Percentiles rank a stretch among this genome's conserved stretches.
Conservation (phyloP, 306 rosid species). For the Ziziphus jujuba region DNA sequence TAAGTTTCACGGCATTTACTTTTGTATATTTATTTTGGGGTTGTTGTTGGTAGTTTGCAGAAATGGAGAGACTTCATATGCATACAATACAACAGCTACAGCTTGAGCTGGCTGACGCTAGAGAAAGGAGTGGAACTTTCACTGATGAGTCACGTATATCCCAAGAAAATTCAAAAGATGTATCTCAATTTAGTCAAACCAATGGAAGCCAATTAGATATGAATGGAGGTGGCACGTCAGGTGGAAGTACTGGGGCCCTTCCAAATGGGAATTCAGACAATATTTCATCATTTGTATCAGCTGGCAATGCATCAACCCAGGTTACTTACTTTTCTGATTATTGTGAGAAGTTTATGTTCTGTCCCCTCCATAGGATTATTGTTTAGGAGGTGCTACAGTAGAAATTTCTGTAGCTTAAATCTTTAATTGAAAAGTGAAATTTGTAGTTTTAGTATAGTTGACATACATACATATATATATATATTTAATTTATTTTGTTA, state of each 20-base stretch:
- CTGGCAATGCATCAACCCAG: slow-evolving; percentile 64
- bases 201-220: slow-evolving; percentile 64
- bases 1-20: slow-evolving; percentile 8
- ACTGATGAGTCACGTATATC: slow-evolving; percentile 62
- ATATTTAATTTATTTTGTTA: slow-evolving; percentile 21
- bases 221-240: slow-evolving; percentile 55
- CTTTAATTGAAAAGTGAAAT: not conserved
- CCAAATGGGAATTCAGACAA: slow-evolving; percentile 70
- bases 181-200: slow-evolving; percentile 63
- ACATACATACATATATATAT: too few relatives aligned
- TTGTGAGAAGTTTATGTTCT: not conserved
- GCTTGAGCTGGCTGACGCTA: slow-evolving; percentile 80
- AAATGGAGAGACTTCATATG: slow-evolving; percentile 89
- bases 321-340: slow-evolving; percentile 28
- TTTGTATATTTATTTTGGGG: slow-evolving; percentile 18
- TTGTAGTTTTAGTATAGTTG: not conserved
- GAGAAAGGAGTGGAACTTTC: slow-evolving; percentile 73
- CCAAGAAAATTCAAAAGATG: slow-evolving; percentile 57
- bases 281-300: slow-evolving; percentile 54
- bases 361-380: too few relatives aligned
- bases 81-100: slow-evolving; percentile 88
- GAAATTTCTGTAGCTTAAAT: too few relatives aligned
- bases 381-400: too few relatives aligned
- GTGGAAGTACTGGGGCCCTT: slow-evolving; percentile 58
- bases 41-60: slow-evolving; percentile 65